These are phyloP conservation scores for Blastocystis sp. DNA, from an alignment of 352 stramenopile genomes.

Conservation along the genomic window DNA sequence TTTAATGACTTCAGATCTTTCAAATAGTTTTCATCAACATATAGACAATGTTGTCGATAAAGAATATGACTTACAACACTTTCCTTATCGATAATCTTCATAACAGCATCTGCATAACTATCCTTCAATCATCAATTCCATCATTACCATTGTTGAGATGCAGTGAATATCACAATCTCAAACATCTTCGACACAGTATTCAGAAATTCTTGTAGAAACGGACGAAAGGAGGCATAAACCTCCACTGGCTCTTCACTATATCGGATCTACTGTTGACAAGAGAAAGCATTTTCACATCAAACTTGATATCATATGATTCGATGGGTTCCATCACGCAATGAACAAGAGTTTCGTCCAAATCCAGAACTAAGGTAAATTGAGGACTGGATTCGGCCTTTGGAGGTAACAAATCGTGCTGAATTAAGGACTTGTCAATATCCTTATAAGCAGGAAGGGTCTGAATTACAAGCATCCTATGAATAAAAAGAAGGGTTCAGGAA, in stretches of 20 bases:
- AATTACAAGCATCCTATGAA: conserved; percentile 56
- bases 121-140: conserved; percentile 64
- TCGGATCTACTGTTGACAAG: not conserved
- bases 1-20: conserved; percentile 95
- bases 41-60: conserved; percentile 86
- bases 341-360: conserved; percentile 97
- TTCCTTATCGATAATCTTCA: conserved; percentile 89
- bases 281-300: conserved; percentile 81
- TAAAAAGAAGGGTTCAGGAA: not conserved
- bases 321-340: conserved; percentile 93
- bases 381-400: conserved; percentile 65
- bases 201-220: conserved; percentile 88
- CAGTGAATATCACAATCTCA: conserved; percentile 98
- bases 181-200: conserved; percentile 81
- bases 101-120: conserved; percentile 86
- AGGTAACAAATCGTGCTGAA: conserved; percentile 65
- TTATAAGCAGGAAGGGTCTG: conserved; percentile 63
- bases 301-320: conserved; percentile 84
- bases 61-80: conserved; percentile 76
- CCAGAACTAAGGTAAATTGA: conserved; percentile 79
- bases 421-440: not conserved
- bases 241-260: conserved; percentile 83
- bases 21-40: conserved; percentile 92
- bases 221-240: conserved; percentile 90
- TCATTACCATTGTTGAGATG: conserved; percentile 77